These are phyloP conservation scores for Lichtheimia ornata DNA, from an alignment of 371 early-diverging fungal species.

Conservation along the genomic window DNA sequence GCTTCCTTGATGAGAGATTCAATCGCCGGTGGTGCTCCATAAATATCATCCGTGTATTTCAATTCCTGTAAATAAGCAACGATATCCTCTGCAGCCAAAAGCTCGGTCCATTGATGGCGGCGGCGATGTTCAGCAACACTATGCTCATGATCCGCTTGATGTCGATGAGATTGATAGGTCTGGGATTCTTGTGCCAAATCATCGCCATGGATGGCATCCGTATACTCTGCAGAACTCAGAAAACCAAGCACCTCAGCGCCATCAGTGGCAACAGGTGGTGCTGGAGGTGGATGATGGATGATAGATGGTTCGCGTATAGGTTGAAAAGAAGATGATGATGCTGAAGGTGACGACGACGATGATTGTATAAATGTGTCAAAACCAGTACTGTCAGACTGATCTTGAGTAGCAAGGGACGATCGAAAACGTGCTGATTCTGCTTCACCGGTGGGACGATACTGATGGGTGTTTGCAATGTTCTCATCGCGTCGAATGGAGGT, in stretches of 20 bases:
- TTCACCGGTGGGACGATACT: constrained; percentile 2
- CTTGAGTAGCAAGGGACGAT: not conserved
- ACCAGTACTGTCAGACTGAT: not conserved
- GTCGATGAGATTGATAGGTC: constrained; percentile 27
- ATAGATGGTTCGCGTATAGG: not conserved
- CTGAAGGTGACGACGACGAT: constrained; percentile 2
- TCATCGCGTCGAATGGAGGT: constrained; percentile 8
- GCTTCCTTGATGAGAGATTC: constrained; percentile 34
- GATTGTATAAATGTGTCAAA: constrained; percentile 12
- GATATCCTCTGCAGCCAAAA: constrained; percentile 34
- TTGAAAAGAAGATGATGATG: not conserved
- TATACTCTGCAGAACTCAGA: constrained; percentile 31
- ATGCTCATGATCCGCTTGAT: constrained; percentile 37
- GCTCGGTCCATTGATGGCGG: constrained; percentile 14
- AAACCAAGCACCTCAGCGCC: constrained; percentile 34
- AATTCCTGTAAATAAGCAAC: constrained; percentile 35
- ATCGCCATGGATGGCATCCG: constrained; percentile 33
- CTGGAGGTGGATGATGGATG: not conserved
- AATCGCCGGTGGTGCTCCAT: constrained; percentile 31
- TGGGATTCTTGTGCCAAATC: constrained; percentile 30
- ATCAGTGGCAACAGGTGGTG: constrained; percentile 12
- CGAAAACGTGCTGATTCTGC: constrained; percentile 13
- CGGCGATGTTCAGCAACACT: constrained; percentile 26
- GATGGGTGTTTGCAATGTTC: constrained; percentile 12
- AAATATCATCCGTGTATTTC: constrained; percentile 40